A percentile compares a stretch with the other conserved stretches of the same genome.
Conservation (phyloP, 495 filamentous ascomycete species). For the Platismatia glauca region DNA sequence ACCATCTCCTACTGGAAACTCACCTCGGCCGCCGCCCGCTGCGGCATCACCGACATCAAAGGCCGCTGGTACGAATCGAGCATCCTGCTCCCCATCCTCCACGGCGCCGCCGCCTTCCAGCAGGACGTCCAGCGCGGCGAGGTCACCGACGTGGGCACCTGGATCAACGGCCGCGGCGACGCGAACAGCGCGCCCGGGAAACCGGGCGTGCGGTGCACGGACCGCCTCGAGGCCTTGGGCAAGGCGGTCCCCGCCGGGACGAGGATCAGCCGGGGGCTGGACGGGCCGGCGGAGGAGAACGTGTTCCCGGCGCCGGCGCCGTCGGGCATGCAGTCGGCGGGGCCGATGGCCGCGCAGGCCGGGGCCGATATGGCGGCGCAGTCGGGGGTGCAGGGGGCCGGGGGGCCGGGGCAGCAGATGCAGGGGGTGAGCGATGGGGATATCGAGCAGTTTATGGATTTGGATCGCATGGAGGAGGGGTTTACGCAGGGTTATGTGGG, state of each 20-base stretch:
- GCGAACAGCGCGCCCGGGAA: slow-evolving; percentile 18
- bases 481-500: slow-evolving; percentile 4
- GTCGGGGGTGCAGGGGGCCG: background rate
- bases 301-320: slow-evolving; percentile 10
- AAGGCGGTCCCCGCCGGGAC: slow-evolving; percentile 34
- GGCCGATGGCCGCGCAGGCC: background rate
- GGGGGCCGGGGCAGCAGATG: slow-evolving; percentile 5
- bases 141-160: slow-evolving; percentile 35
- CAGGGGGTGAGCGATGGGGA: slow-evolving; percentile 21
- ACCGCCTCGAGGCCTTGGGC: slow-evolving; percentile 38
- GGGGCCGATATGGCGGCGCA: background rate
- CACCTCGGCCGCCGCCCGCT: slow-evolving; percentile 24
- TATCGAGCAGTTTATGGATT: slow-evolving; percentile 27
- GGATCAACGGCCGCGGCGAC: slow-evolving; percentile 44
- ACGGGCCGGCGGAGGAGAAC: slow-evolving; percentile 23
- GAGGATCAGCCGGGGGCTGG: slow-evolving; percentile 28
- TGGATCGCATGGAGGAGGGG: slow-evolving; percentile 23
- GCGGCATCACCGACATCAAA: slow-evolving; percentile 45
- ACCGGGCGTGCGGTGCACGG: slow-evolving; percentile 25
- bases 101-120: slow-evolving; percentile 31
- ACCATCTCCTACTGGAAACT: slow-evolving; percentile 39
- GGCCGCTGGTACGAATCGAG: slow-evolving; percentile 56
- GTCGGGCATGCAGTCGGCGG: slow-evolving; percentile 3
- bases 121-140: slow-evolving; percentile 31
- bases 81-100: slow-evolving; percentile 42